A percentile compares a stretch with the other conserved stretches of the same genome.
Conservation (phyloP, 1,139 yeast genomes). For the Pichia sp. region DNA sequence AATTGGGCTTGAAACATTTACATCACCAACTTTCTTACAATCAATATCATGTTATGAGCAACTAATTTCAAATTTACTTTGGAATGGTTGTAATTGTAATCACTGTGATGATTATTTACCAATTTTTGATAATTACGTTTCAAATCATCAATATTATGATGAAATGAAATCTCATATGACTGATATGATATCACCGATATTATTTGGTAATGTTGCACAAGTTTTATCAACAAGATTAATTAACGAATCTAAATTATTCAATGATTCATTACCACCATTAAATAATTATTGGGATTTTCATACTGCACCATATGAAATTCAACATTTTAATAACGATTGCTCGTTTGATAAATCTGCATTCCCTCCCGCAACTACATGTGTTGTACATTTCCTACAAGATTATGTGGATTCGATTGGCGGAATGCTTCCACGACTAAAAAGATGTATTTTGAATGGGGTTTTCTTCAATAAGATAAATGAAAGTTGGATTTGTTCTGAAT, state of each 20-base stretch:
- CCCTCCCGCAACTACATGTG: constrained; percentile 27
- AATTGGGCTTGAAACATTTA: constrained; percentile 35
- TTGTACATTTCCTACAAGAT: constrained; percentile 36
- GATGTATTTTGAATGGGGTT: constrained; percentile 24
- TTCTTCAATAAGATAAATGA: constrained; percentile 13
- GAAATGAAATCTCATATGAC: constrained; percentile 39
- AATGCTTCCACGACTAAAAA: constrained; percentile 26
- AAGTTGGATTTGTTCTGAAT: constrained; percentile 11
- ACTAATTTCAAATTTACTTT: constrained; percentile 57
- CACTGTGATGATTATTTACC: constrained; percentile 46
- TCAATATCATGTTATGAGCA: constrained; percentile 63
- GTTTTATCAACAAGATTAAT: constrained; percentile 34
- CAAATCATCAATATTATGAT: constrained; percentile 57
- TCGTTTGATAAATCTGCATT: constrained; percentile 29
- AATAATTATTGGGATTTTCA: constrained; percentile 39
- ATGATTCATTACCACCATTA: constrained; percentile 28
- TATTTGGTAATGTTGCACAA: constrained; percentile 48
- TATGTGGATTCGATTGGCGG: constrained; percentile 30
- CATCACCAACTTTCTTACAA: constrained; percentile 54
- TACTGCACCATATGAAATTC: constrained; percentile 31
- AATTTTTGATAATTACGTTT: constrained; percentile 49
- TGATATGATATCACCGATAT: constrained; percentile 53
- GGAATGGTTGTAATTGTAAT: constrained; percentile 70
- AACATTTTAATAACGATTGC: constrained; percentile 28
- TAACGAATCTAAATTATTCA: constrained; percentile 25